Conservation (phyloP, 352 stramenopile genomes). For the Globisporangium iwayamae region DNA sequence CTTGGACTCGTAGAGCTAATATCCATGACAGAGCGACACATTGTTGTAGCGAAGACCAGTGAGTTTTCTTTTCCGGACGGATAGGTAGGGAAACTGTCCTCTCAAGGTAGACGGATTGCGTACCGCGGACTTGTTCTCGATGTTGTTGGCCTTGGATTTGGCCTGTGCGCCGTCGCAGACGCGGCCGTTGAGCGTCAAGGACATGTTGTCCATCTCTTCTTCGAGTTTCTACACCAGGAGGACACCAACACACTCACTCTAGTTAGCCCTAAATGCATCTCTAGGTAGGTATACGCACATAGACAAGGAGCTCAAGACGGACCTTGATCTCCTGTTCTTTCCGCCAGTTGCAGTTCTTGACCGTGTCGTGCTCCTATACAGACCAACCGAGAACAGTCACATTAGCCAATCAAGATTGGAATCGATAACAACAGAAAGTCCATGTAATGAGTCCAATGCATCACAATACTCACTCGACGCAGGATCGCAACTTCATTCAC, state of each 20-base stretch:
- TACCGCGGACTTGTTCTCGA: constrained; percentile 79
- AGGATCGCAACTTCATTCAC: constrained; percentile 69
- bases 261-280: not conserved
- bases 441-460: not conserved
- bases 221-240: constrained; percentile 46
- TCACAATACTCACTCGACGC: constrained; percentile 35
- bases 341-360: constrained; percentile 62
- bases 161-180: constrained; percentile 49
- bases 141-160: constrained; percentile 57
- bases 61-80: not conserved
- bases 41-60: not conserved
- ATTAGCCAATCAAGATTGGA: not conserved
- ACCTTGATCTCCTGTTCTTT: constrained; percentile 76
- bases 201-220: constrained; percentile 76
- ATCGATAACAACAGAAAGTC: not conserved
- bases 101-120: not conserved
- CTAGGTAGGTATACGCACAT: not conserved
- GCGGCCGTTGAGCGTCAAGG: constrained; percentile 60
- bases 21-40: not conserved
- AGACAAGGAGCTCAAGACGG: not conserved
- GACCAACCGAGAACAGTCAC: not conserved
- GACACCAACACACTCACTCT: not conserved
- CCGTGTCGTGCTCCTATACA: constrained; percentile 55
- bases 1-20: constrained; percentile 73
- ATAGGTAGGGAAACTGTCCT: not conserved